phyloP scores from a whole-genome alignment of 2,329 filamentous ascomycete species.

The Fusarium clavum region DNA sequence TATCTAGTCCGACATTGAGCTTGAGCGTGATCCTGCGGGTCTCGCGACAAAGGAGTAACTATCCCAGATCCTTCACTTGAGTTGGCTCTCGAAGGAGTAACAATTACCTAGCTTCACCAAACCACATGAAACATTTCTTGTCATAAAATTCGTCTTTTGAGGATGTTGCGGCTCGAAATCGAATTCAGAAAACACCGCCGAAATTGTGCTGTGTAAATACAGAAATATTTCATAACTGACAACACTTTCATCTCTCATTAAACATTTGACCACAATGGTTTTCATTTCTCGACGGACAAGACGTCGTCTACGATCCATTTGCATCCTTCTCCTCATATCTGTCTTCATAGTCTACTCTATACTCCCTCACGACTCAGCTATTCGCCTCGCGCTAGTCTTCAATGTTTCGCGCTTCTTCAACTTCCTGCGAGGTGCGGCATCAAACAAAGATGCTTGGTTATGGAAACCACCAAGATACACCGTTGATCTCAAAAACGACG shows the following conservation, averaged over 20 bases:
- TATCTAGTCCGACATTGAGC: neutral
- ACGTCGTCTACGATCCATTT: conserved; percentile 45
- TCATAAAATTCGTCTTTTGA: neutral
- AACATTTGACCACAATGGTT: conserved; percentile 22
- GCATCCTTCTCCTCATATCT: conserved; percentile 42
- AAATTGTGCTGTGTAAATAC: conserved; percentile 7
- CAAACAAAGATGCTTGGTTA: conserved; percentile 57
- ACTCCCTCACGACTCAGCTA: conserved; percentile 50
- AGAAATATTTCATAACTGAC: conserved; percentile 10
- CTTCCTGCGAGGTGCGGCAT: conserved; percentile 45
- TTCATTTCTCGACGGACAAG: conserved; percentile 46
- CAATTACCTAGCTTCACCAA: neutral
- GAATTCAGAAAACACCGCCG: neutral
- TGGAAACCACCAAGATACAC: conserved; percentile 53
- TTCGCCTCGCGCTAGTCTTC: conserved; percentile 52
- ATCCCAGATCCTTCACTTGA: conserved; percentile 8
- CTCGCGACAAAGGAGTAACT: conserved; percentile 10
- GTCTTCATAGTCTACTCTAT: conserved; percentile 45
- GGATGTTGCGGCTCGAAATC: conserved; percentile 17
- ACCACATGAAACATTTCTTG: neutral
- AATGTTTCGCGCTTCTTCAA: conserved; percentile 50
- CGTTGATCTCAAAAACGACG: conserved; percentile 59
- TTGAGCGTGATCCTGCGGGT: conserved; percentile 5
- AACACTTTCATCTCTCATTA: conserved; percentile 7
- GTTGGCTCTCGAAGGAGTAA: conserved; percentile 1